Evolutionary conservation across 345 rosid genomes (phyloP), one percentile per base, ranked within the genome.

Genomic region (Euphorbia pulcherrima): DNA sequence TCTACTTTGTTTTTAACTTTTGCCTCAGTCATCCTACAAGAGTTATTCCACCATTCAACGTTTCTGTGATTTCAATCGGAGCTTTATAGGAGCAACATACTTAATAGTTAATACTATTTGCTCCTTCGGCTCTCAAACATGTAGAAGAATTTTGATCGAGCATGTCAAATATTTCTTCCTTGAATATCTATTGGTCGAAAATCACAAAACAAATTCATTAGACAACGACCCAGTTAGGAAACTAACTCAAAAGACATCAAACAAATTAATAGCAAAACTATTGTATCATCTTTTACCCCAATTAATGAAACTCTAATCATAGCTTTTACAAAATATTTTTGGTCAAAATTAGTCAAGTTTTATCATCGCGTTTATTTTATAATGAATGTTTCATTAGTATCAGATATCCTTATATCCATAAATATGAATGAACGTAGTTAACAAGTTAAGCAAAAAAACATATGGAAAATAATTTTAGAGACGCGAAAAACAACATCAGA

Each of bases 161-260:
- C 76, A 94, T 78, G 75, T 94, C 97, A 24, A 89, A 92, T 37
- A 92, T 97, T 79, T 94, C 99, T 77, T 94, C 99, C 80, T 94
- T 94, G 64, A 94, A 92, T 64, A 94, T 94, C 97, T 94, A 80
- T 44, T 66, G 68, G 35, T 52, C 29, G 17, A 67, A 53, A 16
- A 65, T 24, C 2, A 39, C 6, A 18, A 13, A 64, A 62, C 73
- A 23, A 77, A 67, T 14, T 10, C 21, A 47, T 39, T 35, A 13
- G 37, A 29, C 56, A 44, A 51, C 33, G 27, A 18, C 56, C 10
- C 14, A 9, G 4, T 9, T 26, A 23, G n/a, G n/a, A n/a, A n/a
- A 21, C 8, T 11, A 23, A 1, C n/a, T n/a, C n/a, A n/a, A n/a
- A n/a, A n/a, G n/a, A n/a, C n/a, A 20, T 2, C 40, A 17, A 62